These are phyloP conservation scores for Spathaspora arborariae DNA, from an alignment of 805 yeast species.

Conservation along the genomic window DNA sequence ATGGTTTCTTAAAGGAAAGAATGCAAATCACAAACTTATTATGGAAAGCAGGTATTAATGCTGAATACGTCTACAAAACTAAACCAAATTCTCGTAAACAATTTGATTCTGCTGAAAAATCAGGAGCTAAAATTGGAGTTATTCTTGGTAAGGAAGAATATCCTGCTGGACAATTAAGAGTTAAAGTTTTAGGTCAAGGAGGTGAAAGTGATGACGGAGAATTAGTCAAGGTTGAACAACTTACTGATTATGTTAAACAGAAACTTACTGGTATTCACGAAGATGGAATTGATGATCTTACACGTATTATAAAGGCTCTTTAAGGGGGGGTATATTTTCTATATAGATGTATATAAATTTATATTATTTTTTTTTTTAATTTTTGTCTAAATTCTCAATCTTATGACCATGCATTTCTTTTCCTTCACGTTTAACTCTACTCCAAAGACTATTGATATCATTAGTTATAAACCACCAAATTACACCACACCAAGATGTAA, in stretches of 20 bases:
- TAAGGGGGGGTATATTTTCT: too few species aligned
- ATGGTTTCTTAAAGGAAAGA: conserved; percentile 87
- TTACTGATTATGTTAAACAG: conserved; percentile 46
- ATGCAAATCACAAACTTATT: conserved; percentile 78
- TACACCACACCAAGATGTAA: conserved; percentile 75
- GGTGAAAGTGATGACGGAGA: conserved; percentile 84
- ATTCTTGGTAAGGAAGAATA: conserved; percentile 95
- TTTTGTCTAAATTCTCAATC: conserved; percentile 11
- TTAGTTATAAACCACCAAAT: conserved; percentile 67
- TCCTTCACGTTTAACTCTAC: conserved; percentile 69
- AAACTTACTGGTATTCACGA: conserved; percentile 35
- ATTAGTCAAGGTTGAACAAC: conserved; percentile 57
- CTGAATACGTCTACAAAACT: conserved; percentile 88
- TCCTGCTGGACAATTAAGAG: conserved; percentile 74
- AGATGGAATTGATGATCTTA: conserved; percentile 61
- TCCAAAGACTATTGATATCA: conserved; percentile 68
- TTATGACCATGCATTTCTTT: conserved; percentile 33
- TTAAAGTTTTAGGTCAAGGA: conserved; percentile 86
- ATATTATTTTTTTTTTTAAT: conserved; percentile 2
- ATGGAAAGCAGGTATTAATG: conserved; percentile 86
- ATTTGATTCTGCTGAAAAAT: conserved; percentile 95
- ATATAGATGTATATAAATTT: too few species aligned
- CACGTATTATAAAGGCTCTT: conserved; percentile 58
- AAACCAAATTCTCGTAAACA: conserved; percentile 95
- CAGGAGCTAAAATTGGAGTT: conserved; percentile 87